Evolutionary conservation across 2,329 filamentous ascomycete species (phyloP), one percentile per base, ranked within the genome.

Genomic region (Graphium sp.): DNA sequence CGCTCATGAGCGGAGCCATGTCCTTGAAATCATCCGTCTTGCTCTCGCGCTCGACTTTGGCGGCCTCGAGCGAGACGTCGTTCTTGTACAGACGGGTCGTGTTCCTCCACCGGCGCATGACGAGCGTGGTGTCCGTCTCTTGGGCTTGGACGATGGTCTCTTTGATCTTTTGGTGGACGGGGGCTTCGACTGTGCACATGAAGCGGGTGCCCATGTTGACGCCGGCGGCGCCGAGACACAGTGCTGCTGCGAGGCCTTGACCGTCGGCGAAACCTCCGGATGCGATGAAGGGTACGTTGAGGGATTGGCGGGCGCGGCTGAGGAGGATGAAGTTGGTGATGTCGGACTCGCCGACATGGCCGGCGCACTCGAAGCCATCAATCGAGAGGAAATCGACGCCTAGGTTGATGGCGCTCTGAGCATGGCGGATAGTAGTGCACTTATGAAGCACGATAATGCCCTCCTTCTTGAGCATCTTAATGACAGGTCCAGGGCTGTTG

Each of bases 161-260:
- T 66, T 98, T 98, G 60, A 98, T 83, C 40, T 92, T 92, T 27
- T 71, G 50, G 56, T 98, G 89, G 37, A 98, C 80, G 1, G 89
- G 89, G 11, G 85, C 75, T 55, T 95, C 89, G 24, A 87, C 63
- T 1, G 89, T 95, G 58, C 79, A 87, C 81, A 98, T 91, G 60
- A 95, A 98, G 23, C 89, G 66, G 7, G 89, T 98, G 33, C 89
- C 89, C 89, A 98, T 98, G 57, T 98, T 98, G 56, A 95, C 75
- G 37, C 89, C 89, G 49, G 82, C 81, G 0, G 89, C 89, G 20
- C 89, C 89, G 9, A 98, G 66, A 22, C 77, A 76, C 41, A 98
- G 60, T 6, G 89, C 89, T 3, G 87, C 89, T 1, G 89, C 89
- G 13, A 98, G 66, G 4, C 89, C 89, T 44, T 92, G 72, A 1